These are phyloP conservation scores for Fusarium globosum DNA, from an alignment of 2,329 filamentous ascomycete species.

Conservation along the genomic window DNA sequence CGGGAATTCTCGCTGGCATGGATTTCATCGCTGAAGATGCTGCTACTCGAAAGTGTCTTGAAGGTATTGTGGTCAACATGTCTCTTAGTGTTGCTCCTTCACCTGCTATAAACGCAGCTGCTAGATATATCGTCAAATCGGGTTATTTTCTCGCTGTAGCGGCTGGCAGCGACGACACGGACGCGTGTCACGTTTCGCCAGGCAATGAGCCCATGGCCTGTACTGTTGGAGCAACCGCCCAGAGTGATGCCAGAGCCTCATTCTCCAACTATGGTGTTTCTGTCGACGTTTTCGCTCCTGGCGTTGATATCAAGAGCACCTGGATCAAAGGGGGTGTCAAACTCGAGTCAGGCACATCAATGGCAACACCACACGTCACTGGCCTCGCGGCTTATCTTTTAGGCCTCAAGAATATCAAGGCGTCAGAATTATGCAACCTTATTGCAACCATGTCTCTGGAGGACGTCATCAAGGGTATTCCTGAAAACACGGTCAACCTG, in stretches of 20 bases:
- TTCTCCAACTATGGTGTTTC: constrained; percentile 2
- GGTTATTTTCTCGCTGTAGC: constrained; percentile 4
- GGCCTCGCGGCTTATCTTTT: not conserved
- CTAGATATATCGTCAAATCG: not conserved
- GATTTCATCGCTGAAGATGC: not conserved
- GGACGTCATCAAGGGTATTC: not conserved
- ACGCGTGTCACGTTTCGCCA: not conserved
- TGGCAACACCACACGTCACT: not conserved
- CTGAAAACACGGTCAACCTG: not conserved
- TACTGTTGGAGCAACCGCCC: not conserved
- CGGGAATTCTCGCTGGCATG: not conserved
- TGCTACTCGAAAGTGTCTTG: not conserved
- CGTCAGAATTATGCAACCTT: not conserved
- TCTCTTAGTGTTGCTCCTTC: not conserved
- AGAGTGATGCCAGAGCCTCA: not conserved
- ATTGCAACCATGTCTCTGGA: not conserved
- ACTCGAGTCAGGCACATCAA: not conserved
- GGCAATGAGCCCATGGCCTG: constrained; percentile 1
- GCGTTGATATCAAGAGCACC: not conserved
- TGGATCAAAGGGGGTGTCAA: not conserved
- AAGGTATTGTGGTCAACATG: constrained; percentile 6
- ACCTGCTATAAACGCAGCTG: not conserved
- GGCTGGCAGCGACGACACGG: not conserved
- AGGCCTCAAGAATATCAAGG: not conserved
- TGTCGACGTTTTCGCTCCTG: constrained; percentile 4